A percentile compares a stretch with the other conserved stretches of the same genome.
phyloP scores from a whole-genome alignment of 345 rosid genomes.

The Corchorus capsularis region DNA sequence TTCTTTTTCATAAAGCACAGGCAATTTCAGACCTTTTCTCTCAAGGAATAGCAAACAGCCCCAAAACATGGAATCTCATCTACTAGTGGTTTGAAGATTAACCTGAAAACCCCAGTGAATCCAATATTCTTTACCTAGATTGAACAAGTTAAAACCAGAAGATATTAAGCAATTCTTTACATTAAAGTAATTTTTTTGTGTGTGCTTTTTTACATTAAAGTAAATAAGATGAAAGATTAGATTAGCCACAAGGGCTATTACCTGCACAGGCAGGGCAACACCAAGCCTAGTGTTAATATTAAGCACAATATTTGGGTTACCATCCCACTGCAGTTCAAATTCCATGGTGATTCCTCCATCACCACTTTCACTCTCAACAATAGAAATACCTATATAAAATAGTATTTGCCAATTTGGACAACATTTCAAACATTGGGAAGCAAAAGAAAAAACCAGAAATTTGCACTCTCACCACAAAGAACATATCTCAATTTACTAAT shows the following conservation, averaged over 20 bases:
- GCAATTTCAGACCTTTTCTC: slow-evolving; percentile 58
- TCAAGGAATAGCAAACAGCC: slow-evolving; percentile 76
- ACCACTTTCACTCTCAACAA: slow-evolving; percentile 57
- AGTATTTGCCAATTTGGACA: background rate
- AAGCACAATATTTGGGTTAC: slow-evolving; percentile 75
- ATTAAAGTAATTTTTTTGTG: no score
- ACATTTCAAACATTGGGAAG: background rate
- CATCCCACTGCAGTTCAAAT: slow-evolving; percentile 96
- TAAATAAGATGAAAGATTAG: background rate
- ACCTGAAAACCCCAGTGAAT: slow-evolving; percentile 92
- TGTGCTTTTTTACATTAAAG: background rate
- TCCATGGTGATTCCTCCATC: slow-evolving; percentile 67
- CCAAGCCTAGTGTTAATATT: slow-evolving; percentile 76
- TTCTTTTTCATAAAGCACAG: background rate
- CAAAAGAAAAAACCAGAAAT: slow-evolving; percentile 1
- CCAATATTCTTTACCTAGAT: slow-evolving; percentile 80
- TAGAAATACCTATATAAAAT: slow-evolving; percentile 56
- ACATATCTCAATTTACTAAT: background rate
- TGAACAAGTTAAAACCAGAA: slow-evolving; percentile 26
- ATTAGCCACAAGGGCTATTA: slow-evolving; percentile 16
- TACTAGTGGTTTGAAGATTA: slow-evolving; percentile 84
- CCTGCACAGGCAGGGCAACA: slow-evolving; percentile 79
- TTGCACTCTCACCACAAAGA: background rate
- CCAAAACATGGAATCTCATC: slow-evolving; percentile 90
- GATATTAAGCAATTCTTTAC: background rate